Evolutionary conservation across 2,329 filamentous ascomycete genomes (phyloP).

Genomic region (Sporothrix sp.): DNA sequence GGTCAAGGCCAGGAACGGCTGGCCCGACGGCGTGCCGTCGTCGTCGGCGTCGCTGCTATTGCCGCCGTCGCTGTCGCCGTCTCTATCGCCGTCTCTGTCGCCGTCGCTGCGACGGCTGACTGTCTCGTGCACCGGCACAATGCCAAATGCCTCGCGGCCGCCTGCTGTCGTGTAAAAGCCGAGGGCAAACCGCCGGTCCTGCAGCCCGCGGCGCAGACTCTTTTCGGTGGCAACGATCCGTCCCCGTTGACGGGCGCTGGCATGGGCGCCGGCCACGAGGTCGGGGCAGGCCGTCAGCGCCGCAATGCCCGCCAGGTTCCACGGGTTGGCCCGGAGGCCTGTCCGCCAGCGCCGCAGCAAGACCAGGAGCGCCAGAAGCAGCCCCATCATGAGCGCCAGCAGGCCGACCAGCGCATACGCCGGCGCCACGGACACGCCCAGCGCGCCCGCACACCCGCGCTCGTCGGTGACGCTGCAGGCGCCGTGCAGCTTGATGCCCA

Average conservation of each 20-base stretch:
- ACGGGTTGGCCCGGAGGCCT: conserved; percentile 31
- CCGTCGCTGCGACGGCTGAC: conserved; percentile 1
- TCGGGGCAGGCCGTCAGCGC: conserved; percentile 25
- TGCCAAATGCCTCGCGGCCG: conserved; percentile 25
- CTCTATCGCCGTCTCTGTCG: conserved; percentile 11
- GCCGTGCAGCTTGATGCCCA: conserved; percentile 30
- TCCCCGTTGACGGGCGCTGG: neutral
- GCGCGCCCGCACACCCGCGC: conserved; percentile 25
- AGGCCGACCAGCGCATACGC: conserved; percentile 27
- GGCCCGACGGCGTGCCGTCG: neutral
- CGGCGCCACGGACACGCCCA: conserved; percentile 27
- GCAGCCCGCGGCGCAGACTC: conserved; percentile 18
- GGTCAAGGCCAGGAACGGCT: conserved; percentile 29
- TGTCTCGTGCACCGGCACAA: conserved; percentile 23
- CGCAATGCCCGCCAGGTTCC: conserved; percentile 30
- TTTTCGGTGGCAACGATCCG: conserved; percentile 17
- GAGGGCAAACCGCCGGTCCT: conserved; percentile 22
- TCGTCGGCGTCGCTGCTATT: neutral
- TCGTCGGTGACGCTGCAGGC: conserved; percentile 24
- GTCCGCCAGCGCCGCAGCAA: conserved; percentile 28
- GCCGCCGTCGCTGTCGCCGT: conserved; percentile 2
- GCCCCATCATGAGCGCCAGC: conserved; percentile 23
- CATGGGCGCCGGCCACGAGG: conserved; percentile 17
- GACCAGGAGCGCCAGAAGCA: conserved; percentile 23
- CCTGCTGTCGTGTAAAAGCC: conserved; percentile 22